Conservation (phyloP, 129 eudicot genomes). For the Pulicaria dysenterica region DNA sequence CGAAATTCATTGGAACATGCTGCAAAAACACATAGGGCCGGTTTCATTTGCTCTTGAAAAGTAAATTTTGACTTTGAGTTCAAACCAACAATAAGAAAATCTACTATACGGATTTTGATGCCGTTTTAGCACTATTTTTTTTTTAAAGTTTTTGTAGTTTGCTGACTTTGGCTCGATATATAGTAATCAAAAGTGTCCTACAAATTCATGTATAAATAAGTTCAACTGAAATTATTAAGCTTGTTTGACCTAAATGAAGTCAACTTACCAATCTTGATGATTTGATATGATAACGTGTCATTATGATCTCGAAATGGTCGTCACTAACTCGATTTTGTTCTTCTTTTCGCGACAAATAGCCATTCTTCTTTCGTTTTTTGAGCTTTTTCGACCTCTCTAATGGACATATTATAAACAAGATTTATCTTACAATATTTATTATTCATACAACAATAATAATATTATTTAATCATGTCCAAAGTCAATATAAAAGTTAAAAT, state of each 20-base stretch:
- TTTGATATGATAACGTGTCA: constrained; percentile 13
- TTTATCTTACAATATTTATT: not conserved
- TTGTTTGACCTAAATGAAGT: too few species aligned
- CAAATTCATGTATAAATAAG: too few species aligned
- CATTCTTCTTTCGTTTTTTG: constrained; percentile 7
- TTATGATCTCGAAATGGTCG: constrained; percentile 2
- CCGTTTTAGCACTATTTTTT: too few species aligned
- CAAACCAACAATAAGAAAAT: too few species aligned
- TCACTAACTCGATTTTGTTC: not conserved
- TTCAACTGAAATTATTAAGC: too few species aligned
- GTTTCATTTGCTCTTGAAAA: not conserved
- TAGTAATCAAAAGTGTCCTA: too few species aligned
- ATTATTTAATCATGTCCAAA: too few species aligned
- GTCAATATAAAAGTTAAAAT: too few species aligned
- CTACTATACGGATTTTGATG: too few species aligned
- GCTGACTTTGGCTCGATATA: too few species aligned
- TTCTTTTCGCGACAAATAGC: not conserved
- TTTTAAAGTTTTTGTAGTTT: too few species aligned
- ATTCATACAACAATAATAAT: not conserved
- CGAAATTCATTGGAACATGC: constrained; percentile 24
- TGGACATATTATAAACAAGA: not conserved
- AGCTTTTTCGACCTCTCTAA: constrained; percentile 18
- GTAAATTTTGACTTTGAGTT: too few species aligned
- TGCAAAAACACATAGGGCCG: not conserved
- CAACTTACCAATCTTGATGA: not conserved